These are phyloP conservation scores for Maudiozyma saulgeensis DNA, from an alignment of 805 yeast genomes.

Conservation along the genomic window DNA sequence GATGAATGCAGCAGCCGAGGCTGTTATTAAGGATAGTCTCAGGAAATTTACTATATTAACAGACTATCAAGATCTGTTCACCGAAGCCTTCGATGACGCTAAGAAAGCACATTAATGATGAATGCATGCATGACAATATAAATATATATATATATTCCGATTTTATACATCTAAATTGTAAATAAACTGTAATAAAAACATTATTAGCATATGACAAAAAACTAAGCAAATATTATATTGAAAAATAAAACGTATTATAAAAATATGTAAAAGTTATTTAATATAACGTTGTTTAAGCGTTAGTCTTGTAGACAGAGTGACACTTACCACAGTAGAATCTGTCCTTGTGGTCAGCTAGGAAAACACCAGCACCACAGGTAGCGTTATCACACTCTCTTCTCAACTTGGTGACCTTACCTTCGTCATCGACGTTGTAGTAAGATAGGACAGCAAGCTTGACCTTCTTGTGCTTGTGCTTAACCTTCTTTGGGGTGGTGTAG, in stretches of 20 bases:
- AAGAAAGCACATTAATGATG: not conserved
- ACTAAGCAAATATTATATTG: no score
- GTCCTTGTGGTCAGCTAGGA: constrained; percentile 98
- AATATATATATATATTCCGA: not conserved
- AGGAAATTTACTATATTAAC: constrained; percentile 12
- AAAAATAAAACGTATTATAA: not conserved
- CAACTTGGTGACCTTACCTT: constrained; percentile 96
- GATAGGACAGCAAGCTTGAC: constrained; percentile 98
- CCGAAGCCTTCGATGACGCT: constrained; percentile 7
- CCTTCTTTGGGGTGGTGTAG: constrained; percentile 99
- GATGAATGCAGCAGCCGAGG: constrained; percentile 15
- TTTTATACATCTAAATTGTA: not conserved
- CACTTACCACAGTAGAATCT: constrained; percentile 99
- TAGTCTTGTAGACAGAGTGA: constrained; percentile 78
- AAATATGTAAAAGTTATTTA: not conserved
- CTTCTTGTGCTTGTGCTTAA: constrained; percentile 99
- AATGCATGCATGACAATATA: not conserved
- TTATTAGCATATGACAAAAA: not conserved
- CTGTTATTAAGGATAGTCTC: constrained; percentile 20
- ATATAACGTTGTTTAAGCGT: constrained; percentile 16
- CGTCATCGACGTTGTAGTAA: constrained; percentile 98
- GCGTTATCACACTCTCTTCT: constrained; percentile 97
- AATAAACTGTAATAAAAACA: not conserved
- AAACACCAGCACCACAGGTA: constrained; percentile 96
- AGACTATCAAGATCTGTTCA: constrained; percentile 10